phyloP scores from a whole-genome alignment of 371 early-diverging fungal genomes.

The Umbelopsis sp. region DNA sequence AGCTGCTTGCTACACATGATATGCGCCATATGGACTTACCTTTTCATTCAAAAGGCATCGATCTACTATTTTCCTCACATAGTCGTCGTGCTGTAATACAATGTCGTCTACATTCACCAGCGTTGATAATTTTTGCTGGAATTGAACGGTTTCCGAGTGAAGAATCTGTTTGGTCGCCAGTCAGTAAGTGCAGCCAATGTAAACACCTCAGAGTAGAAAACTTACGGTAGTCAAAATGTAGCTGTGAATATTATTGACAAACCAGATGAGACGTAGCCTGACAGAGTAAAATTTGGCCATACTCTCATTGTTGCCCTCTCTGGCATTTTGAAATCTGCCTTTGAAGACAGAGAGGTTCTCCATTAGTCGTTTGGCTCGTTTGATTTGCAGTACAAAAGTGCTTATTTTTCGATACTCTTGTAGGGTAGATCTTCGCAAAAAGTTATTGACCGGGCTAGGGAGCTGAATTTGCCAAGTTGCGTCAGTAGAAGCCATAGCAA shows the following conservation, averaged over 20 bases:
- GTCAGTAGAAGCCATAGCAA: neutral
- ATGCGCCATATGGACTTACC: constrained; percentile 23
- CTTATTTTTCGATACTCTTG: constrained; percentile 38
- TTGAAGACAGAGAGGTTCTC: constrained; percentile 43
- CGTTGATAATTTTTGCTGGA: constrained; percentile 25
- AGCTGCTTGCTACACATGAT: neutral
- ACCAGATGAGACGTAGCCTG: constrained; percentile 53
- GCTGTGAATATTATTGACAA: constrained; percentile 51
- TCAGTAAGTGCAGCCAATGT: neutral
- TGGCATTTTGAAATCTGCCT: constrained; percentile 18
- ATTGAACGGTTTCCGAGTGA: constrained; percentile 37
- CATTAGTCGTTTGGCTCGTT: constrained; percentile 50
- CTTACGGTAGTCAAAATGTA: constrained; percentile 55
- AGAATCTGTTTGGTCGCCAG: constrained; percentile 35
- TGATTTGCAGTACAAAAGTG: constrained; percentile 42
- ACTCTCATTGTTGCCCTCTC: constrained; percentile 16
- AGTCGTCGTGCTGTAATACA: constrained; percentile 37
- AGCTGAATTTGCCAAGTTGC: constrained; percentile 25
- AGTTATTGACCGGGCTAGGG: constrained; percentile 54
- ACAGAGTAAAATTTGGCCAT: constrained; percentile 38
- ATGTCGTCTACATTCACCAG: constrained; percentile 45
- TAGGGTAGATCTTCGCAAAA: constrained; percentile 33
- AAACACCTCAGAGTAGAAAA: neutral
- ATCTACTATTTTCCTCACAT: constrained; percentile 40
- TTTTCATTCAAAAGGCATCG: constrained; percentile 50